Evolutionary conservation across 768 basidiomycete species (phyloP).

Genomic region (Termitomyces sp.): DNA sequence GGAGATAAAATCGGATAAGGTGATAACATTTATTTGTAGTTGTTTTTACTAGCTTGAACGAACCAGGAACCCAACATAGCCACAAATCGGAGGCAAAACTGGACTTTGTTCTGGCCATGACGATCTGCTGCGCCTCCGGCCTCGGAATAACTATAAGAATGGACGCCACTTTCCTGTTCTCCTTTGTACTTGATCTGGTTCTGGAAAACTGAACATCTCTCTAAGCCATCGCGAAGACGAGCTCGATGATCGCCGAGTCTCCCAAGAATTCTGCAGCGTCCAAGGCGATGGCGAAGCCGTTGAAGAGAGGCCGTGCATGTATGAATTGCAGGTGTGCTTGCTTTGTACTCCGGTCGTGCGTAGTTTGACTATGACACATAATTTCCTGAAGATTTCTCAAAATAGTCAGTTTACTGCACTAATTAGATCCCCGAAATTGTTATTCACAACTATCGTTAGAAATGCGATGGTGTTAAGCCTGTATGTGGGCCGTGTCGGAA

Average conservation of each 20-base stretch:
- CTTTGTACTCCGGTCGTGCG: neutral
- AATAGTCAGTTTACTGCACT: slow-evolving; percentile 31
- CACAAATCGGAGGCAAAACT: slow-evolving; percentile 4
- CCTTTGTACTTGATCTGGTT: slow-evolving; percentile 30
- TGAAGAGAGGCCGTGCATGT: slow-evolving; percentile 50
- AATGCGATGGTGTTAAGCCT: slow-evolving; percentile 63
- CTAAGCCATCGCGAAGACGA: slow-evolving; percentile 15
- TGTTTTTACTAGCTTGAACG: neutral
- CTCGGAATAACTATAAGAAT: slow-evolving; percentile 29
- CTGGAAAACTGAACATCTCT: slow-evolving; percentile 15
- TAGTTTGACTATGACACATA: neutral
- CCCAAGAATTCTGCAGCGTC: slow-evolving; percentile 24
- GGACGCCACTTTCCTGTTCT: slow-evolving; percentile 15
- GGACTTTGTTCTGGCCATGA: neutral
- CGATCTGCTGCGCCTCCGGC: slow-evolving; percentile 9
- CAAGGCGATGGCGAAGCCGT: slow-evolving; percentile 30
- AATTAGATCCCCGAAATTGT: slow-evolving; percentile 1
- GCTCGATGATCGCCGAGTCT: slow-evolving; percentile 34
- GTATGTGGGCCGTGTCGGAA: slow-evolving; percentile 58
- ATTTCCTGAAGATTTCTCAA: slow-evolving; percentile 35
- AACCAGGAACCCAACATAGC: slow-evolving; percentile 11
- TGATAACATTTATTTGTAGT: slow-evolving; percentile 4
- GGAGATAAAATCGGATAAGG: too few relatives aligned
- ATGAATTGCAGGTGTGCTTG: slow-evolving; percentile 43
- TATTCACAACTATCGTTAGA: slow-evolving; percentile 28